phyloP scores from a whole-genome alignment of 768 basidiomycete genomes.

The Phaeotremella fagi region DNA sequence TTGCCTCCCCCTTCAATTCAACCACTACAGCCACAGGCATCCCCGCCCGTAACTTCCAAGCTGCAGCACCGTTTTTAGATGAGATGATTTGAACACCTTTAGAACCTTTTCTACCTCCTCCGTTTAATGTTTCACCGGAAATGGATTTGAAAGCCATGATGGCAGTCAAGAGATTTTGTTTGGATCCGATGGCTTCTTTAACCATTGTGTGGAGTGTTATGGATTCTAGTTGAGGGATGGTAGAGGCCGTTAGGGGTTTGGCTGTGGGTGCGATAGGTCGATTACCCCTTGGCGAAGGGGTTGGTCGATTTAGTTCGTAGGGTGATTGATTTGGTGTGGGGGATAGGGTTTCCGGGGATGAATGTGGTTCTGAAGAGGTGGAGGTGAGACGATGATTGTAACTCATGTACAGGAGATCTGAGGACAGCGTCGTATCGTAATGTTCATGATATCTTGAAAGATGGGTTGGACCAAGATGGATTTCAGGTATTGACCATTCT shows the following conservation, averaged over 20 bases:
- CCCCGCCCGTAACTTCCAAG: constrained; percentile 75
- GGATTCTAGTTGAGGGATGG: constrained; percentile 70
- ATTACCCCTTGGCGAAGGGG: constrained; percentile 65
- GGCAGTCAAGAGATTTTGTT: constrained; percentile 69
- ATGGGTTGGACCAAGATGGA: constrained; percentile 48
- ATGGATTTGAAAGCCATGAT: constrained; percentile 83
- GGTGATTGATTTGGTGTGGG: constrained; percentile 62
- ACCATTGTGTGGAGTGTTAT: constrained; percentile 82
- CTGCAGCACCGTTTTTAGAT: constrained; percentile 58
- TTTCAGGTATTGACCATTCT: constrained; percentile 29
- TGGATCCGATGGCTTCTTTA: constrained; percentile 69
- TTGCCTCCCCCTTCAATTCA: constrained; percentile 78
- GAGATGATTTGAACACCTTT: constrained; percentile 68
- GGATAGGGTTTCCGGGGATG: constrained; percentile 50
- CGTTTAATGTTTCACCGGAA: constrained; percentile 71
- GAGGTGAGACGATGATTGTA: constrained; percentile 61
- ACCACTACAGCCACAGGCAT: constrained; percentile 84
- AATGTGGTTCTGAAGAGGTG: constrained; percentile 53
- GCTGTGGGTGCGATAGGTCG: constrained; percentile 55
- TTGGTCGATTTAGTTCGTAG: constrained; percentile 71
- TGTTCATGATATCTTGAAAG: constrained; percentile 70
- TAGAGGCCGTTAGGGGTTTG: constrained; percentile 62
- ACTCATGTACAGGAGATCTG: constrained; percentile 91
- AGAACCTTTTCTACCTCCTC: constrained; percentile 64
- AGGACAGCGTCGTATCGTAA: constrained; percentile 73